Evolutionary conservation across 1,139 yeast genomes (phyloP).

Genomic region (Eremothecium sinecaudum): DNA sequence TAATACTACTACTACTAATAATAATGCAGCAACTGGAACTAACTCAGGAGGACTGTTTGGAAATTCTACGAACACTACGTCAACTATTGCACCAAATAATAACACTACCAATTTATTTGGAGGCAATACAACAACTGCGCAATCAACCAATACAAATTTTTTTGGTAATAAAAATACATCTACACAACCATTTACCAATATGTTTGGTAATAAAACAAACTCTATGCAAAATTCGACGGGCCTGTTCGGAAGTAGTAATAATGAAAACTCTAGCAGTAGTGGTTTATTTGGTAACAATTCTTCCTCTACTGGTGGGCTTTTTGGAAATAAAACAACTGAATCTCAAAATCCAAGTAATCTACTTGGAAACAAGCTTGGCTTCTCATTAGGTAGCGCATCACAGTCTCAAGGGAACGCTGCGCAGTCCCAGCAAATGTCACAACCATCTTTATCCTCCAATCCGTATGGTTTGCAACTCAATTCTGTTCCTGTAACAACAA

Average conservation of each 20-base stretch:
- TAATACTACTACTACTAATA: not conserved
- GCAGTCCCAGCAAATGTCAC: slow-evolving; percentile 2
- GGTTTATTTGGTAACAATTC: slow-evolving; percentile 11
- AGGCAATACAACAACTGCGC: slow-evolving; percentile 11
- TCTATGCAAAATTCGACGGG: no score
- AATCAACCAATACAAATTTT: no score
- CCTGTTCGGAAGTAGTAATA: no score
- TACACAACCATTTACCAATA: no score
- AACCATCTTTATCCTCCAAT: slow-evolving; percentile 9
- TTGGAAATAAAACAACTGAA: slow-evolving; percentile 17
- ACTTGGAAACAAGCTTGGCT: slow-evolving; percentile 8
- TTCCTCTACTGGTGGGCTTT: slow-evolving; percentile 19
- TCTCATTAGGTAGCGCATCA: slow-evolving; percentile 1
- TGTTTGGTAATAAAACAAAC: no score
- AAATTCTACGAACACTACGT: slow-evolving; percentile 14
- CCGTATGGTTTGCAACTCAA: slow-evolving; percentile 28
- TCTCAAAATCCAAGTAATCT: slow-evolving; percentile 9
- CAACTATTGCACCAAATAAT: slow-evolving; percentile 3
- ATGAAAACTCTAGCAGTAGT: no score
- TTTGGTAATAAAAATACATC: no score
- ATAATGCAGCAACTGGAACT: slow-evolving; percentile 5
- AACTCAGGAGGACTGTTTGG: slow-evolving; percentile 28
- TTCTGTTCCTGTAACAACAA: slow-evolving; percentile 25
- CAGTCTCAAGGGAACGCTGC: slow-evolving; percentile 2
- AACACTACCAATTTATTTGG: slow-evolving; percentile 15